A percentile compares a stretch with the other conserved stretches of the same genome.
Conservation (phyloP, 148 eudicot species). For the Amaranthus palmeri region DNA sequence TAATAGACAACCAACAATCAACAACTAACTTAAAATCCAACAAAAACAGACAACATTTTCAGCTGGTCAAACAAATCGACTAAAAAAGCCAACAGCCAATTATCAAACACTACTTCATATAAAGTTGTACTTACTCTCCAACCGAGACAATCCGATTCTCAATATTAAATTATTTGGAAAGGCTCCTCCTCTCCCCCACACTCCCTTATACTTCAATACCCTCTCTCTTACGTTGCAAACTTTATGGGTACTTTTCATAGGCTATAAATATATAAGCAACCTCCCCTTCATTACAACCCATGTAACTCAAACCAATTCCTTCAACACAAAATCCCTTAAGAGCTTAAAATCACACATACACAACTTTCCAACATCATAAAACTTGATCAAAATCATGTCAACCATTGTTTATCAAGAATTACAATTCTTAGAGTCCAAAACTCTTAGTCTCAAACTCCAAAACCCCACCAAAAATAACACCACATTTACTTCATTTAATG, state of each 20-base stretch:
- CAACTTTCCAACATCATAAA: background rate
- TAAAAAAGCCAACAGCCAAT: too few species aligned
- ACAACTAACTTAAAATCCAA: too few species aligned
- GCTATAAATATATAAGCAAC: conserved; percentile 47
- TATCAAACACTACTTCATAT: too few species aligned
- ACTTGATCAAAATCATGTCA: conserved; percentile 25
- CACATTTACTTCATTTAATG: background rate
- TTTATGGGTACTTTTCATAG: conserved; percentile 29
- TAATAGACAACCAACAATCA: too few species aligned
- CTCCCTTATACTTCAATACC: background rate
- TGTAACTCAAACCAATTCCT: conserved; percentile 9
- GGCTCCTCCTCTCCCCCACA: too few species aligned
- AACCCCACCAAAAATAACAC: background rate
- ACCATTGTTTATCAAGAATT: conserved; percentile 44
- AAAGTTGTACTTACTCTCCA: too few species aligned
- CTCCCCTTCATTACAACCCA: conserved; percentile 31
- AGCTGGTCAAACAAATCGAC: too few species aligned
- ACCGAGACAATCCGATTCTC: too few species aligned
- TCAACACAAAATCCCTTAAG: background rate
- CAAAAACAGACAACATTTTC: too few species aligned
- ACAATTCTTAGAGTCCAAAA: conserved; percentile 34
- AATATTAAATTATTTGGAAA: too few species aligned
- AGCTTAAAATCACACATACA: background rate
- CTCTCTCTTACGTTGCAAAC: conserved; percentile 30
- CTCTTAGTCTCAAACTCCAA: conserved; percentile 26